Evolutionary conservation across 805 yeast species (phyloP).

Genomic region (Cyberlindnera misumaiensis): DNA sequence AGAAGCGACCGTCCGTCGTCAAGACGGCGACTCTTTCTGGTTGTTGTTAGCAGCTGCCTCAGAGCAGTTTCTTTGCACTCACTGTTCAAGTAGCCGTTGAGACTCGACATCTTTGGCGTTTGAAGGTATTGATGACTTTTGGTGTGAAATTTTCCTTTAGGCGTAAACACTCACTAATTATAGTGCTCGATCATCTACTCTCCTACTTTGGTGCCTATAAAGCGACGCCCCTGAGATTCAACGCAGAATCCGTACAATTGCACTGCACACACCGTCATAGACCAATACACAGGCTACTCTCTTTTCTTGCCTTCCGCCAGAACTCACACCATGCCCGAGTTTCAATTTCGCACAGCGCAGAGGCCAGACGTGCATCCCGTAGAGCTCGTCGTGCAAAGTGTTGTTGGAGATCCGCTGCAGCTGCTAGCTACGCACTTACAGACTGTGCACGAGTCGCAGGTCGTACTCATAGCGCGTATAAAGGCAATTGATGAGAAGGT

Average conservation of each 20-base stretch:
- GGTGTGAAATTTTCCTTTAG: no score
- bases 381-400: slow-evolving; percentile 50
- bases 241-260: no score
- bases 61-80: neutral
- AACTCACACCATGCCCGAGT: slow-evolving; percentile 8
- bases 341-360: slow-evolving; percentile 11
- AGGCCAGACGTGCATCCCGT: slow-evolving; percentile 44
- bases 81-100: slow-evolving; percentile 1
- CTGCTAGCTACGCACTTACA: slow-evolving; percentile 42
- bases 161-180: no score
- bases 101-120: slow-evolving; percentile 4
- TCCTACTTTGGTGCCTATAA: no score
- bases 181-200: no score
- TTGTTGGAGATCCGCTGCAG: slow-evolving; percentile 49
- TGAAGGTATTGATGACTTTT: no score
- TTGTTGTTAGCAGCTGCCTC: slow-evolving; percentile 3
- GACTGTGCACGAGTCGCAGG: slow-evolving; percentile 49
- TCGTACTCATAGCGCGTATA: slow-evolving; percentile 43
- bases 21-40: slow-evolving; percentile 46
- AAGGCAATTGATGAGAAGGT: slow-evolving; percentile 34
- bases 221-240: no score
- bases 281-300: no score
- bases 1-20: slow-evolving; percentile 50
- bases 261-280: no score
- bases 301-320: no score